Conservation (phyloP, 2,329 filamentous ascomycete species). For the Pleurostoma richardsiae region DNA sequence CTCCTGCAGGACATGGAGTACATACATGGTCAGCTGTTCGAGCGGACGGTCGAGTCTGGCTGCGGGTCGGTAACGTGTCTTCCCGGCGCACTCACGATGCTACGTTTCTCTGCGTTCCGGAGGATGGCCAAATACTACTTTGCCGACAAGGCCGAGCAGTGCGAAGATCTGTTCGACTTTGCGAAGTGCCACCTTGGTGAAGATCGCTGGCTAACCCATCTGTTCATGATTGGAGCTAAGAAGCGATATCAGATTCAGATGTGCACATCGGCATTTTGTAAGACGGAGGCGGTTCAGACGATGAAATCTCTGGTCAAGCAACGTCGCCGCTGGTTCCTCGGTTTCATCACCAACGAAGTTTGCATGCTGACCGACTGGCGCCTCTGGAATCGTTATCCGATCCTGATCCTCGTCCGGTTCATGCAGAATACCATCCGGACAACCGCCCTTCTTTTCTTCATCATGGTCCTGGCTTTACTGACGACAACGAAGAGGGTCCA, state of each 20-base stretch:
- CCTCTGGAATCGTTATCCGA: slow-evolving; percentile 85
- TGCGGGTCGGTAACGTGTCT: slow-evolving; percentile 93
- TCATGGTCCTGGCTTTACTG: slow-evolving; percentile 81
- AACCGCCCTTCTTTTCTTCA: slow-evolving; percentile 88
- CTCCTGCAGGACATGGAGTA: slow-evolving; percentile 98
- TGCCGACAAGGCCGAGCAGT: slow-evolving; percentile 91
- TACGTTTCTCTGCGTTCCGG: slow-evolving; percentile 92
- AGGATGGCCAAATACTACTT: slow-evolving; percentile 99
- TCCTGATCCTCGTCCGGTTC: slow-evolving; percentile 81
- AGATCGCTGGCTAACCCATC: slow-evolving; percentile 93
- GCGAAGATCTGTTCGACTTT: slow-evolving; percentile 93
- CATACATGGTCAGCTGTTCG: slow-evolving; percentile 92
- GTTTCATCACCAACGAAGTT: slow-evolving; percentile 96
- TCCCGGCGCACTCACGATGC: slow-evolving; percentile 89
- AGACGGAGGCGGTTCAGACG: slow-evolving; percentile 92
- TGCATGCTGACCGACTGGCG: slow-evolving; percentile 96
- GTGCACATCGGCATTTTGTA: slow-evolving; percentile 97
- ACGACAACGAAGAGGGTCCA: slow-evolving; percentile 75
- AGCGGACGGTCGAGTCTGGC: slow-evolving; percentile 89
- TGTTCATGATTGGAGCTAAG: slow-evolving; percentile 97
- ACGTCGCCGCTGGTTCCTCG: slow-evolving; percentile 91
- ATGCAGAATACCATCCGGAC: slow-evolving; percentile 96
- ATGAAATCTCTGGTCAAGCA: slow-evolving; percentile 86
- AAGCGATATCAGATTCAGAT: slow-evolving; percentile 94
- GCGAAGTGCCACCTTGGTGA: slow-evolving; percentile 93